phyloP scores from a whole-genome alignment of 2,329 filamentous ascomycete genomes.

The Penicillium hordei region DNA sequence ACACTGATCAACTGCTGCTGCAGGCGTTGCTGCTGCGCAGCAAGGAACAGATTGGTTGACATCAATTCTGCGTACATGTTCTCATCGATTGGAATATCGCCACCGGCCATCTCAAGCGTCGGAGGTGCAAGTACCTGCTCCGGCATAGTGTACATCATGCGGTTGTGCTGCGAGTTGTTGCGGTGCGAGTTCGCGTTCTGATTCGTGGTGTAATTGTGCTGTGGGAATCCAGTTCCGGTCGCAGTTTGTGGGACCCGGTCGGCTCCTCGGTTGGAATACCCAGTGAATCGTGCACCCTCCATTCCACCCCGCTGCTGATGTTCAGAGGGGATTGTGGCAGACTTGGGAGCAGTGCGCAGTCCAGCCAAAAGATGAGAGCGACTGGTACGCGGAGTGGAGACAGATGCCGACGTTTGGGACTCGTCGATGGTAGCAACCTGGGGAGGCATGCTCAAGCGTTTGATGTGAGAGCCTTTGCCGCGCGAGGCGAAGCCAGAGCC shows the following conservation, averaged over 20 bases:
- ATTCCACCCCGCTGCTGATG: constrained; percentile 55
- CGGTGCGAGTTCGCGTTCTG: constrained; percentile 36
- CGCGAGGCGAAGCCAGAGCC: constrained; percentile 81
- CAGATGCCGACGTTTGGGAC: constrained; percentile 63
- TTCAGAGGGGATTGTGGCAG: constrained; percentile 67
- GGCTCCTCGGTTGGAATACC: constrained; percentile 43
- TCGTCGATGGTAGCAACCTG: constrained; percentile 68
- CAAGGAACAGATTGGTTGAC: constrained; percentile 86
- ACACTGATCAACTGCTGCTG: constrained; percentile 88
- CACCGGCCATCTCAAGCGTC: constrained; percentile 66
- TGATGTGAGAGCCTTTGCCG: constrained; percentile 80
- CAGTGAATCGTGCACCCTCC: constrained; percentile 50
- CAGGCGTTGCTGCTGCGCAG: constrained; percentile 90
- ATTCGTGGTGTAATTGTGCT: constrained; percentile 41
- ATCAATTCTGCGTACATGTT: constrained; percentile 83
- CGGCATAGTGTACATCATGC: constrained; percentile 66
- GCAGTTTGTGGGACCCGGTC: constrained; percentile 60
- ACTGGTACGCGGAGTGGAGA: constrained; percentile 85
- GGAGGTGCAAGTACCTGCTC: constrained; percentile 75
- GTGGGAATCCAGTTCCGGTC: constrained; percentile 55
- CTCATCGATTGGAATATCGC: constrained; percentile 76
- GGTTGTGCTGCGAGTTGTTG: constrained; percentile 38
- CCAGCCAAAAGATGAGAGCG: constrained; percentile 92
- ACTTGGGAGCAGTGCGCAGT: constrained; percentile 90
- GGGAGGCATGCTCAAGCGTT: constrained; percentile 79